A percentile compares a stretch with the other conserved stretches of the same genome.
Conservation (phyloP, 257 asterid genomes). For the Solanum stenotomum region DNA sequence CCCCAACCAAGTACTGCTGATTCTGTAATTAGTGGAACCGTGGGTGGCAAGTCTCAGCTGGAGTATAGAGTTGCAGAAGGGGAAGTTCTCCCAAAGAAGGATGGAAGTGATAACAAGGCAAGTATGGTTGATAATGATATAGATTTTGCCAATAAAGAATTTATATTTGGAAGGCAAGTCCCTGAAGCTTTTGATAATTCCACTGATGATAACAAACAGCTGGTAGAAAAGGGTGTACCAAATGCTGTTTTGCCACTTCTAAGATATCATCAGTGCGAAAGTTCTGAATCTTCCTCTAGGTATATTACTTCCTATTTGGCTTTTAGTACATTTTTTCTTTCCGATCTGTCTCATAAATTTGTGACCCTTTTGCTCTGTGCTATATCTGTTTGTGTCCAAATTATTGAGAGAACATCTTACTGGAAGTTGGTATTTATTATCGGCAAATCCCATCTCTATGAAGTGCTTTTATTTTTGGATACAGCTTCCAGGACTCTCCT, state of each 20-base stretch:
- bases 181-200: conserved; percentile 26
- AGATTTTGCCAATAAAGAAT: conserved; percentile 29
- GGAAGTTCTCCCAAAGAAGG: conserved; percentile 25
- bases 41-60: conserved; percentile 25
- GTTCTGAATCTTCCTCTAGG: conserved; percentile 91
- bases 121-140: conserved; percentile 26
- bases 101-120: conserved; percentile 14
- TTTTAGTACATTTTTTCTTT: conserved; percentile 1
- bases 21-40: conserved; percentile 26
- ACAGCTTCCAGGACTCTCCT: conserved; percentile 84
- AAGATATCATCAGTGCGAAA: conserved; percentile 63
- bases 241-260: conserved; percentile 48
- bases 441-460: not conserved
- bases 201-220: conserved; percentile 29
- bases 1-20: conserved; percentile 30
- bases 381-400: not conserved
- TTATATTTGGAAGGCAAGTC: conserved; percentile 10
- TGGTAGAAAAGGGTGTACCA: conserved; percentile 42
- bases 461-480: not conserved
- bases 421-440: not conserved
- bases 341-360: not conserved
- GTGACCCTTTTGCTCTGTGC: not conserved
- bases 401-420: not conserved
- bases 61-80: conserved; percentile 32
- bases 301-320: conserved; percentile 15